Evolutionary conservation across 345 rosid genomes (phyloP), one percentile per base, ranked within the genome.

Genomic region (Gossypium australe): DNA sequence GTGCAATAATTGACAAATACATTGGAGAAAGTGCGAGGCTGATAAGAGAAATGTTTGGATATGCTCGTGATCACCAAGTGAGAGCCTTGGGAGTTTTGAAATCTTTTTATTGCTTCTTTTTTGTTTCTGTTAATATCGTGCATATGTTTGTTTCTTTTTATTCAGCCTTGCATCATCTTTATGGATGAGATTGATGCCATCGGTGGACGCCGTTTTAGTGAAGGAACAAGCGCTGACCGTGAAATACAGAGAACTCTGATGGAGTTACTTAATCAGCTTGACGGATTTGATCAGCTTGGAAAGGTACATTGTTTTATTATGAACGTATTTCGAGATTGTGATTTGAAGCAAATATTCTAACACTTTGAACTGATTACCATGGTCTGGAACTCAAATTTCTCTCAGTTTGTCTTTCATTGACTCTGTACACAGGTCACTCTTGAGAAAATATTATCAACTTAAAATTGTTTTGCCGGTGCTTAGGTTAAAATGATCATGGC

Each of bases 401-500:
- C 49, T 66, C 70, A 45, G 13, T 20, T 29, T 18, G 12, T 22
- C 34, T 4, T 44, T 18, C 51, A 7, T 12, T 67, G 53, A n/a
- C 47, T 34, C 41, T 24, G 13, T 24, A 47, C 38, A 14, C 9
- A 25, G 10, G 8, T 68, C n/a, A 52, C 2, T 52, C 8, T 52
- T 5, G 57, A 3, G 20, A 27, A 41, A 38, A 55, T 34, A 8
- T 45, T 59, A 4, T 55, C 74, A 43, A 29, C 7, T 61, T 16
- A 18, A 34, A 74, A 48, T 60, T 38, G 25, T 67, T 44, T 72
- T 24, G 38, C 59, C 18, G 25, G 7, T 18, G 59, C 60, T 7
- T 60, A 95, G 98, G 99, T 95, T 70, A 95, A 95, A 86, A 93
- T 95, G 98, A 93, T 95, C 63, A 95, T 95, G 99, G 99, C 99